Conservation (phyloP, 1,284 basidiomycete species). For the Cryptococcus deneoformans region DNA sequence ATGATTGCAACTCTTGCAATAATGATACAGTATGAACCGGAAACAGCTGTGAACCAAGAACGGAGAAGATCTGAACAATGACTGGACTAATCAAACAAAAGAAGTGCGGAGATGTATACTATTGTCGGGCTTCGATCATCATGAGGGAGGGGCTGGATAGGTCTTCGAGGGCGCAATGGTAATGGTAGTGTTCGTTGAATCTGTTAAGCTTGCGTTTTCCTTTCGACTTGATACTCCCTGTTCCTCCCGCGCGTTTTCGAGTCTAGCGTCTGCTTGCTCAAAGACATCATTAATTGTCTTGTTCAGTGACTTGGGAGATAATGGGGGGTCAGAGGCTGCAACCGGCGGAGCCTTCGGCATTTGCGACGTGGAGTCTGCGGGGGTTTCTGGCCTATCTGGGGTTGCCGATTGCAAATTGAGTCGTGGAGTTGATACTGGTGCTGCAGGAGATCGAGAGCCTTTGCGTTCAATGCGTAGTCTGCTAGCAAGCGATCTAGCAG, state of each 20-base stretch:
- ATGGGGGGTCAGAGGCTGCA: neutral
- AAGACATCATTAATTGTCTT: neutral
- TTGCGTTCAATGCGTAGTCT: conserved; percentile 43
- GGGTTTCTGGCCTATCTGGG: conserved; percentile 1
- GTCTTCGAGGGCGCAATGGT: too few relatives aligned
- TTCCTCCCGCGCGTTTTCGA: neutral
- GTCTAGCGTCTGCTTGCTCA: neutral
- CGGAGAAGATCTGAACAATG: neutral
- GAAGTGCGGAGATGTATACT: neutral
- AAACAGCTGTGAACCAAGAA: neutral
- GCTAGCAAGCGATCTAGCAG: conserved; percentile 40
- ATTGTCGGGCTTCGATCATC: neutral
- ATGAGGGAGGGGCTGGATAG: too few relatives aligned
- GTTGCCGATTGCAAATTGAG: conserved; percentile 6
- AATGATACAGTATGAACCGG: conserved; percentile 3
- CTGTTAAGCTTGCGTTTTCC: too few relatives aligned
- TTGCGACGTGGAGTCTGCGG: neutral
- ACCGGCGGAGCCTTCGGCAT: neutral
- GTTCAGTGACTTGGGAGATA: neutral
- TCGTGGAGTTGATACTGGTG: conserved; percentile 4
- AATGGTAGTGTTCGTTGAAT: too few relatives aligned
- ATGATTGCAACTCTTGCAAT: conserved; percentile 22
- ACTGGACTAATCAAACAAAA: neutral
- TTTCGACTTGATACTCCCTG: neutral
- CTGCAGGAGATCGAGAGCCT: conserved; percentile 4